Percentiles rank a stretch among this genome's conserved stretches.
phyloP scores from a whole-genome alignment of 177 flowering plant genomes.

The Vitis hybrid region DNA sequence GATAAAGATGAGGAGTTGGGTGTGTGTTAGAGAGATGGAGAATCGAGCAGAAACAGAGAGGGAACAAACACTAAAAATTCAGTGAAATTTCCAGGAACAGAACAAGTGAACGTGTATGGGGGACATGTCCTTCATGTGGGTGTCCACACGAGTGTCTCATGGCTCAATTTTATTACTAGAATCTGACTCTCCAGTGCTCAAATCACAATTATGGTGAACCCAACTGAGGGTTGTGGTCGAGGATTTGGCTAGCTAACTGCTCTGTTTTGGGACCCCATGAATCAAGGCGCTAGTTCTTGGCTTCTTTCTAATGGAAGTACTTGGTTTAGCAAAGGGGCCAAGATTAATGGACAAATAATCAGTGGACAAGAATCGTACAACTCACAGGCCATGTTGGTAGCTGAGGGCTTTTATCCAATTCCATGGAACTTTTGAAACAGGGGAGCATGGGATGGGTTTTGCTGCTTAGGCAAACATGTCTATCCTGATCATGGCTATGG shows the following conservation, averaged over 20 bases:
- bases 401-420: too few relatives aligned
- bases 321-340: background rate
- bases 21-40: conserved; percentile 8
- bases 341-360: too few relatives aligned
- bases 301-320: conserved; percentile 23
- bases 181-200: background rate
- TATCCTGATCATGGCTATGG: too few relatives aligned
- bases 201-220: background rate
- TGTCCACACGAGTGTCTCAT: conserved; percentile 8
- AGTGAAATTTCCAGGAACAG: conserved; percentile 8
- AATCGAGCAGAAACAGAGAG: conserved; percentile 11
- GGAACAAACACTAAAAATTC: conserved; percentile 30
- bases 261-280: background rate
- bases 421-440: too few relatives aligned
- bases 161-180: conserved; percentile 1
- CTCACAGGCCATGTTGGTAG: too few relatives aligned
- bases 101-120: conserved; percentile 13
- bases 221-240: too few relatives aligned
- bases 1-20: background rate
- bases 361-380: too few relatives aligned
- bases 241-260: too few relatives aligned
- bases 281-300: background rate
- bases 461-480: too few relatives aligned
- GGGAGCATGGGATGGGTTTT: too few relatives aligned
- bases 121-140: conserved; percentile 23